Base-by-base conservation (phyloP, 2,329 filamentous ascomycete genomes). In the Colletotrichum sp. region DNA sequence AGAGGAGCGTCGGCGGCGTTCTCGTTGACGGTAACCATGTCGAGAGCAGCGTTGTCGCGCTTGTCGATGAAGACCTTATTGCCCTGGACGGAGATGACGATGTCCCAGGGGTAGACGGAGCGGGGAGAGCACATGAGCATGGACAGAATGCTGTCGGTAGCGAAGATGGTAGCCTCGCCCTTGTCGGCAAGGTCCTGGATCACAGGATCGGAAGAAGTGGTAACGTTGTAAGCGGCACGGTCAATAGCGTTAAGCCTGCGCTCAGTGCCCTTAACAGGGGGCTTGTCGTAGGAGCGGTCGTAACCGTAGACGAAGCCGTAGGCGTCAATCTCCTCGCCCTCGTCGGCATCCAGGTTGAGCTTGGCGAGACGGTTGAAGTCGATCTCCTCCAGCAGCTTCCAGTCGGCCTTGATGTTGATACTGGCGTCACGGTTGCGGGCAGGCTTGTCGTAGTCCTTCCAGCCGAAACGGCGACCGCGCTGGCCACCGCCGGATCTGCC, bases 271-370 rank as follows among this genome's bases (percentile, higher is more conserved):
- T 98, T 98, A 83, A 98, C 95, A 28, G 96, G 94, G 80, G 94
- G 92, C 91, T 98, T 98, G 88, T 99, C 97, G 89, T 94, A 98
- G 76, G 93, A 92, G 81, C 96, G 95, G 88, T 99, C 97, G 87
- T 99, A 99, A 91, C 97, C 95, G 92, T 99, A 96, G 72, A 99
- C 91, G 93, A 99, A 99, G 79, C 97, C 97, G 85, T 98, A 99
- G 86, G 92, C 93, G 80, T 98, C 96, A 77, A 99, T 87, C 83
- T 99, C 97, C 87, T 99, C 97, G 82, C 97, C 97, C 68, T 98
- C 95, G 80, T 96, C 95, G 18, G 96, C 93, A 82, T 99, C 97
- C 77, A 99, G 91, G 88, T 98, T 99, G 82, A 99, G 92, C 91
- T 99, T 99, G 80, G 92, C 91, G 80, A 99, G 92, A 80, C 97